Evolutionary conservation across 2,329 filamentous ascomycete genomes (phyloP), one percentile per base, ranked within the genome.

Genomic region (Keithomyces neogunnii): DNA sequence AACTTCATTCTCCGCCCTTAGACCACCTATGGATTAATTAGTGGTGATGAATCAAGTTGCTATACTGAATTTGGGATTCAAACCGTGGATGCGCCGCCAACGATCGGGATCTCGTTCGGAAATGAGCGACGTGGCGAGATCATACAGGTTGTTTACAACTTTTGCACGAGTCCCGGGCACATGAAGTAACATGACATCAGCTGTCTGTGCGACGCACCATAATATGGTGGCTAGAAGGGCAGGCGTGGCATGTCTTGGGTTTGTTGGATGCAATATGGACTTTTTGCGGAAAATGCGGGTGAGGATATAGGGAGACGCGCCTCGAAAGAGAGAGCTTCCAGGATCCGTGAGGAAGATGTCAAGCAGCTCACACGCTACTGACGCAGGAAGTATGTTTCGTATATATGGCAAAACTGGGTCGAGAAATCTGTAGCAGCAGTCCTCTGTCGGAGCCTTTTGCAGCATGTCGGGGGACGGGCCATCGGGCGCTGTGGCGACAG

Each of bases 331-430:
- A 3, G 70, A 71, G 49, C 65, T 71, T 3, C 69, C 70, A 0
- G 71, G 68, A 30, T 73, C 72, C 9, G 68, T 69, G 52, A 77
- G 67, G 55, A 73, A 77, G 1, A 74, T 66, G 47, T 76, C 73
- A 2, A 77, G 63, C 10, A 77, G 65, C 30, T 76, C 69, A 48
- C 70, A 74, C 0, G 73, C 74, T 2, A 74, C 62, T 2, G 66
- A 65, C 2, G 66, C 62, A 2, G 68, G 63, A 42, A 76, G 62
- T 45, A 72, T 68, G 43, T 66, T 62, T 28, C 63, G 53, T 4
- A 75, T 60, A 32, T 65, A 65, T 0, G 69, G 70, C 19, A 75
- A 55, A 1, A 76, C 58, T 0, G 69, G 66, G 4, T 69, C 62
- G 2, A 75, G 66, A 47, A 71, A 73, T 28, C 58, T 61, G 53